These are phyloP conservation scores for Paramecium caudatum DNA, from an alignment of 73 alveolate species.

Conservation along the genomic window DNA sequence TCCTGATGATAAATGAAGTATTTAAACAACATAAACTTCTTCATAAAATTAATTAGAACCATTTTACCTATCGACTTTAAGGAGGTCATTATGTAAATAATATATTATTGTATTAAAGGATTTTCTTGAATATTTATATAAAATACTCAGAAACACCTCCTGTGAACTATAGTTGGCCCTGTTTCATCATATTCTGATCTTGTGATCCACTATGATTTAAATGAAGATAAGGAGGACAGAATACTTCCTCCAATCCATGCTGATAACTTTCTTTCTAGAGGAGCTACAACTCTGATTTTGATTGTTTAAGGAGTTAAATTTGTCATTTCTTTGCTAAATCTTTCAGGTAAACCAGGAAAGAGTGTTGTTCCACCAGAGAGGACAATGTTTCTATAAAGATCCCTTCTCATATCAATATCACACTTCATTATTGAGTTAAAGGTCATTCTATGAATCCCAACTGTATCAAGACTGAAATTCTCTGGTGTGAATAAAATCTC, in stretches of 20 bases:
- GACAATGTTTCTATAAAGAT: constrained; percentile 85
- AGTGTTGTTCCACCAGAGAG: constrained; percentile 98
- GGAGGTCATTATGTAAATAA: too few relatives aligned
- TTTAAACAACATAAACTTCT: too few relatives aligned
- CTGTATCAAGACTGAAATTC: constrained; percentile 84
- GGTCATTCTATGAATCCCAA: constrained; percentile 85
- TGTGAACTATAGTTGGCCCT: constrained; percentile 90
- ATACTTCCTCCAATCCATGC: constrained; percentile 99
- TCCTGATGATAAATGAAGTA: too few relatives aligned
- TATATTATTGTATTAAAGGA: too few relatives aligned
- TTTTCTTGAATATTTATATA: too few relatives aligned
- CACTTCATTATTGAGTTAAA: constrained; percentile 90
- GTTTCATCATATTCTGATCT: constrained; percentile 89
- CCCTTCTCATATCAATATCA: constrained; percentile 93
- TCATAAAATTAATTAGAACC: too few relatives aligned
- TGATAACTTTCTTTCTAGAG: constrained; percentile 93
- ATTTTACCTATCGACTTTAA: too few relatives aligned
- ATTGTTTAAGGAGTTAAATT: constrained; percentile 93
- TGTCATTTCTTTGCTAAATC: constrained; percentile 94
- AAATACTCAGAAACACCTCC: constrained; percentile 82
- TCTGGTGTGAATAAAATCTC: constrained; percentile 89
- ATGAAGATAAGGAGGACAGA: constrained; percentile 93
- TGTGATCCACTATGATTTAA: constrained; percentile 86
- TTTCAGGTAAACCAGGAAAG: constrained; percentile 96
- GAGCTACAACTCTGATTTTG: constrained; percentile 88